These are phyloP conservation scores for Lyophyllum shimeji DNA, from an alignment of 768 basidiomycete genomes.

Conservation along the genomic window DNA sequence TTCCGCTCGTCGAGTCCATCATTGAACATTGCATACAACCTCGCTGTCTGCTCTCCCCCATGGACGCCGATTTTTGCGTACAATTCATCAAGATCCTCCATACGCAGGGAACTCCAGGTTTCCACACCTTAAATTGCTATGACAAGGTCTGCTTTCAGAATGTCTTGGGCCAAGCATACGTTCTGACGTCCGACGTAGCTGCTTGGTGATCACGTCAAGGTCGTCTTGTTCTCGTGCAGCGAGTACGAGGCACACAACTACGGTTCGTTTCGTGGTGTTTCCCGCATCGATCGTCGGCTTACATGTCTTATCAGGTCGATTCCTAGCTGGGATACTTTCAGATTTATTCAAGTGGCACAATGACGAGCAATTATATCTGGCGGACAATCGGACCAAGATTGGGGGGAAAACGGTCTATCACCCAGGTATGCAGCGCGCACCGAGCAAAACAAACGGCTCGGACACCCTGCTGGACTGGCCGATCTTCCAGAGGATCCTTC, in stretches of 20 bases:
- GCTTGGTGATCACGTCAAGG: constrained; percentile 80
- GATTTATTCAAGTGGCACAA: constrained; percentile 81
- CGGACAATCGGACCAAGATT: constrained; percentile 66
- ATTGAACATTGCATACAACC: constrained; percentile 94
- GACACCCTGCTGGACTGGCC: constrained; percentile 68
- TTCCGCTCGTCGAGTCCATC: constrained; percentile 55
- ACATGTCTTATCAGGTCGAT: constrained; percentile 61
- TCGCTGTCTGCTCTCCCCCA: constrained; percentile 88
- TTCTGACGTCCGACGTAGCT: constrained; percentile 47
- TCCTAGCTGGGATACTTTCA: constrained; percentile 74
- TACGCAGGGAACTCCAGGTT: constrained; percentile 83
- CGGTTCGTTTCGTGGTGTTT: constrained; percentile 44
- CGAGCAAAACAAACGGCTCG: constrained; percentile 40
- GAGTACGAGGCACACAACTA: constrained; percentile 96
- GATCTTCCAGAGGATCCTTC: constrained; percentile 65
- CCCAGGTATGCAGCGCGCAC: constrained; percentile 67
- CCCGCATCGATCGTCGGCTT: not conserved
- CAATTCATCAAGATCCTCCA: constrained; percentile 90
- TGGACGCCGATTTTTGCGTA: constrained; percentile 94
- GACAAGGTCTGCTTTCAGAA: constrained; percentile 55
- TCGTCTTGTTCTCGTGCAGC: constrained; percentile 88
- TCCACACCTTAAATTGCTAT: constrained; percentile 83
- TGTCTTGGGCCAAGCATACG: not conserved
- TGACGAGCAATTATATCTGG: constrained; percentile 70
- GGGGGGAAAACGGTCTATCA: constrained; percentile 60